Evolutionary conservation across 768 basidiomycete species (phyloP).

Genomic region (Hygrophorus russula): DNA sequence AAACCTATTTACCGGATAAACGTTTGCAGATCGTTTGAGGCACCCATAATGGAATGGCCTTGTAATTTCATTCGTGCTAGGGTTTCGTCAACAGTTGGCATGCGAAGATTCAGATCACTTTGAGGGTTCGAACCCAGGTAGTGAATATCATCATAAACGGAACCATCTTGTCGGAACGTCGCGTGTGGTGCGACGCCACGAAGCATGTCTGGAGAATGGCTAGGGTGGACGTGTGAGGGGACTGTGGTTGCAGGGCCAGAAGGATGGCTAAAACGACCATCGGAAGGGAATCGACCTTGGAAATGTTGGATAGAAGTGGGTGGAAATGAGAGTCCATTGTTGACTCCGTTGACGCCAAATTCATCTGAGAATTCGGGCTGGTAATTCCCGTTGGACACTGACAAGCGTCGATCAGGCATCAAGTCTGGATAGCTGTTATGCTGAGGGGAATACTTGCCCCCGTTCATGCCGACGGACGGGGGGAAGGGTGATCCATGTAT

Average conservation of each 20-base stretch:
- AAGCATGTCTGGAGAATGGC: conserved; percentile 43
- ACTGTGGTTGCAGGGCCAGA: conserved; percentile 27
- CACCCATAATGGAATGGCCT: conserved; percentile 41
- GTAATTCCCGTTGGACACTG: conserved; percentile 35
- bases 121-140: conserved; percentile 44
- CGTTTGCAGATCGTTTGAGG: conserved; percentile 64
- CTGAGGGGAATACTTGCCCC: conserved; percentile 49
- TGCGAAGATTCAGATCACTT: conserved; percentile 46
- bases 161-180: conserved; percentile 47
- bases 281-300: conserved; percentile 45
- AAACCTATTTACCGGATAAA: conserved; percentile 54
- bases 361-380: conserved; percentile 55
- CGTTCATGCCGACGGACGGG: conserved; percentile 17
- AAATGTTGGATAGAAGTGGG: conserved; percentile 45
- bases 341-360: conserved; percentile 40
- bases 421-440: conserved; percentile 47
- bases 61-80: conserved; percentile 57
- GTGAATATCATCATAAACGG: conserved; percentile 41
- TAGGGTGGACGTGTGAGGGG: conserved; percentile 39
- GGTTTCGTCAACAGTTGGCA: conserved; percentile 52
- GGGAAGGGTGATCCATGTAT: conserved; percentile 44
- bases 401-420: conserved; percentile 47
- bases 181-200: conserved; percentile 63
- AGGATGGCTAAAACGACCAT: conserved; percentile 38
- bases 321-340: conserved; percentile 34